A percentile compares a stretch with the other conserved stretches of the same genome.
These are phyloP conservation scores for Chrysanthemum lavandulifolium DNA, from an alignment of 129 eudicot genomes.

Conservation along the genomic window DNA sequence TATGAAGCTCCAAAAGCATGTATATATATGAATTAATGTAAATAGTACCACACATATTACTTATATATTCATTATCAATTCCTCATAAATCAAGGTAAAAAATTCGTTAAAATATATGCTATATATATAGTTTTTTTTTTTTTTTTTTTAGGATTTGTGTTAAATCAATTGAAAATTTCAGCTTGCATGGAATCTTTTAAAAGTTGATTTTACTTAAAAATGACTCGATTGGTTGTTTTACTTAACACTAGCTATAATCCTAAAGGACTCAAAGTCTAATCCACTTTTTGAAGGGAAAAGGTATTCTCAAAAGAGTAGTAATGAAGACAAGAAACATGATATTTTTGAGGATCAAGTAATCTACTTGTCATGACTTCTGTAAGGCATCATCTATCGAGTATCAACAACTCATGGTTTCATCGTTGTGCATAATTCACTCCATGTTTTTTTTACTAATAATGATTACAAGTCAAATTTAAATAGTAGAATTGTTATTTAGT, in stretches of 20 bases:
- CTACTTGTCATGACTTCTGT: not conserved
- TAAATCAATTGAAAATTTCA: not conserved
- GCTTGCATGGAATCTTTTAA: not conserved
- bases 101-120: not conserved
- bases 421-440: no score
- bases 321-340: not conserved
- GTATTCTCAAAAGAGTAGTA: not conserved
- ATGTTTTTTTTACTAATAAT: no score
- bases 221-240: not conserved
- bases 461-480: no score
- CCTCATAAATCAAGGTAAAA: not conserved
- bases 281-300: not conserved
- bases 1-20: slow-evolving; percentile 19
- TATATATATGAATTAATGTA: slow-evolving; percentile 22
- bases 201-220: not conserved
- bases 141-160: not conserved
- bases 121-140: not conserved
- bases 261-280: not conserved
- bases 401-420: no score
- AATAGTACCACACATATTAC: not conserved
- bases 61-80: not conserved
- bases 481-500: no score
- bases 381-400: no score
- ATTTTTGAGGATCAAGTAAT: not conserved
- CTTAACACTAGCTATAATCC: not conserved